Percentiles rank a stretch among this genome's conserved stretches.
These are phyloP conservation scores for Thymus quinquecostatus DNA, from an alignment of 257 asterid species.

Conservation along the genomic window DNA sequence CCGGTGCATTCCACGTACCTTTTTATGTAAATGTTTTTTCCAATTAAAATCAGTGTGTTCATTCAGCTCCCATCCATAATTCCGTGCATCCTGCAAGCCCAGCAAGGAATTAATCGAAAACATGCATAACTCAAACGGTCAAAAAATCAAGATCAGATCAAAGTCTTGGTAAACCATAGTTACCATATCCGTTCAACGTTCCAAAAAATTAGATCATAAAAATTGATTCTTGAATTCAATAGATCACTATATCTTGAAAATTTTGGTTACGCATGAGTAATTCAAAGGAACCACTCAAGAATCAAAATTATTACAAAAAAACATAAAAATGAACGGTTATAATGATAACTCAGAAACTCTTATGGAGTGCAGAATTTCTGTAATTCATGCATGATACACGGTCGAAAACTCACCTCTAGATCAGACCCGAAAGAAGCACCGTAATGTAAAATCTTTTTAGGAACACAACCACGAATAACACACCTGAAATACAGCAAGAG, in stretches of 20 bases:
- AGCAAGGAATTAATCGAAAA: constrained; percentile 8
- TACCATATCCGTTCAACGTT: background rate
- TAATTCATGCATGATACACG: background rate
- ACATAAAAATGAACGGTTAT: background rate
- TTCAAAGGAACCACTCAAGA: background rate
- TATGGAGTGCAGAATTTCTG: background rate
- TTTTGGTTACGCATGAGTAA: background rate
- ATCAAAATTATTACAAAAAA: background rate
- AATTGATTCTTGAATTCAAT: background rate
- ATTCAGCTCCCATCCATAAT: constrained; percentile 91
- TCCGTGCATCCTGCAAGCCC: constrained; percentile 81
- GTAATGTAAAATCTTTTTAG: constrained; percentile 97
- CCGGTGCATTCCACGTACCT: constrained; percentile 50
- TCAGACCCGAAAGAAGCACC: constrained; percentile 95
- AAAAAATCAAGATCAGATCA: background rate
- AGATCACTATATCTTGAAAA: background rate
- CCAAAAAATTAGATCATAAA: background rate
- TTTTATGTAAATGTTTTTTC: constrained; percentile 91
- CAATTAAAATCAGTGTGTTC: constrained; percentile 79
- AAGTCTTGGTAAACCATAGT: background rate
- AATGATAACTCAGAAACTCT: background rate
- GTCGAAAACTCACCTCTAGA: constrained; percentile 67
- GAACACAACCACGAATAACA: constrained; percentile 98
- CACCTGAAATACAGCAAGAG: constrained; percentile 57
- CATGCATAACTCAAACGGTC: constrained; percentile 19